Evolutionary conservation across 2,329 filamentous ascomycete species (phyloP), one percentile per base, ranked within the genome.

Genomic region (Plectosphaerella cucumerina): DNA sequence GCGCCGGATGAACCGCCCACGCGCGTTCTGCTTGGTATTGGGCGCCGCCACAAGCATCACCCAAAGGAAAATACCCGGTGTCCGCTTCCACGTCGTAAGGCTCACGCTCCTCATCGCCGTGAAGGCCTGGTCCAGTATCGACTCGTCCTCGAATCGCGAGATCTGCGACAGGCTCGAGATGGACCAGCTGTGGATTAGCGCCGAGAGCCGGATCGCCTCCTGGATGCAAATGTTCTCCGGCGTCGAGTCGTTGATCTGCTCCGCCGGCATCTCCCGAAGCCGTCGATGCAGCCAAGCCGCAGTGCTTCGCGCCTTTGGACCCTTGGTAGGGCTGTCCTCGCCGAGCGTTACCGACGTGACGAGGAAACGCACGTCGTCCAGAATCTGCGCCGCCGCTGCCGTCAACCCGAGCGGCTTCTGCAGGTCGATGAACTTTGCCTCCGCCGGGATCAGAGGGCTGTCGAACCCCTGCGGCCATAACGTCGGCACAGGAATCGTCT

Each of bases 61-160:
- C 62, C 63, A 67, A 20, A 65, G 52, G 47, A 65, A 67, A 1
- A 65, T 58, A 3, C 64, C 65, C 1, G 64, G 65, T 3, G 61
- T 60, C 17, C 50, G 45, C 49, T 65, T 66, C 65, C 65, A 68
- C 4, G 55, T 48, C 15, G 53, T 56, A 5, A 66, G 48, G 9
- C 56, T 58, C 6, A 66, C 59, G 9, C 47, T 49, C 50, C 58
- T 59, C 51, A 66, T 59, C 2, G 50, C 56, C 18, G 47, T 44
- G 51, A 60, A 66, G 8, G 66, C 57, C 22, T 54, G 47, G 8
- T 53, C 52, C 1, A 62, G 51, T 8, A 56, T 33, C 18, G 34
- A n/a, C 3, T 33, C 18, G 18, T 54, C 57, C 8, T 60, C 59
- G 23, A 61, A 55, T 33, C 48, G 31, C 8, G 65, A 65, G 26